Percentiles rank a stretch among this genome's conserved stretches.
Conservation (phyloP, 176 grass and related monocot genomes). For the Otatea glauca region DNA sequence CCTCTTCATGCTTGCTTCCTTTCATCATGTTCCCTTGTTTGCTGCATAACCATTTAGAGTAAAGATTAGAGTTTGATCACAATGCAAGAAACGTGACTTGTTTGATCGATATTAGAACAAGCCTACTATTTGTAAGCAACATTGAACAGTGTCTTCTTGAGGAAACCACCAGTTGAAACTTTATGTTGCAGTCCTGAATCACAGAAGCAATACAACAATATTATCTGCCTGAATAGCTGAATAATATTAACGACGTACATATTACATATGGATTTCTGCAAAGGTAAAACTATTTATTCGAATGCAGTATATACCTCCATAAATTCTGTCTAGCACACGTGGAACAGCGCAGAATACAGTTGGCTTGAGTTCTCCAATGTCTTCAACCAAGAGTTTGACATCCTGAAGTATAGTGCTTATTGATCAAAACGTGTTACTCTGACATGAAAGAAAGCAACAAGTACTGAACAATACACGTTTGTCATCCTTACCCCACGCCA, state of each 20-base stretch:
- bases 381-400: constrained; percentile 24
- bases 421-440: constrained; percentile 15
- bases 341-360: constrained; percentile 20
- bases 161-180: constrained; percentile 69
- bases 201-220: constrained; percentile 38
- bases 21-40: constrained; percentile 89
- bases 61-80: constrained; percentile 40
- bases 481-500: no score
- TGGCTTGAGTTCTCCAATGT: no score
- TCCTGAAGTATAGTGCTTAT: constrained; percentile 61
- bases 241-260: constrained; percentile 4
- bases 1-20: constrained; percentile 85
- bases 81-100: not conserved
- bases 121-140: constrained; percentile 90
- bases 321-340: constrained; percentile 88
- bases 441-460: no score
- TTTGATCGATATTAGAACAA: not conserved
- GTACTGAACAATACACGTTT: no score
- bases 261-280: not conserved
- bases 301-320: constrained; percentile 64
- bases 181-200: constrained; percentile 83
- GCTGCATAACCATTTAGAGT: constrained; percentile 47
- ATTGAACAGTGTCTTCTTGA: constrained; percentile 81
- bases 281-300: not conserved
- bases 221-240: not conserved